Percentiles rank a stretch among this genome's conserved stretches.
These are phyloP conservation scores for Nothophoma quercina DNA, from an alignment of 2,329 filamentous ascomycete genomes.

Conservation along the genomic window DNA sequence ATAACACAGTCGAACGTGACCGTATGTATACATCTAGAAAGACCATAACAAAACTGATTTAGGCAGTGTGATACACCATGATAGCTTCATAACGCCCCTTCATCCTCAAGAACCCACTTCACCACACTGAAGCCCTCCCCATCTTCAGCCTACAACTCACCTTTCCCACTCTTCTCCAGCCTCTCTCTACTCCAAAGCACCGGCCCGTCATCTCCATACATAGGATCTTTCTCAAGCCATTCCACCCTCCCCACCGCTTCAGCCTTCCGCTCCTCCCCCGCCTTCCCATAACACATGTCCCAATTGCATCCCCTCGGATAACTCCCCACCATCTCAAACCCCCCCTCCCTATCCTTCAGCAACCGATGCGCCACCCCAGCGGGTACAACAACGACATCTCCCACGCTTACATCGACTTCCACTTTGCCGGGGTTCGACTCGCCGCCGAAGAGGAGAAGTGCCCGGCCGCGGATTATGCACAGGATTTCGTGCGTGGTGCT, in stretches of 20 bases:
- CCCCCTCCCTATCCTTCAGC: constrained; percentile 62
- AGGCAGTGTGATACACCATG: too few relatives aligned
- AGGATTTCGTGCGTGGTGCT: constrained; percentile 73
- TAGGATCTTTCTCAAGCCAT: constrained; percentile 68
- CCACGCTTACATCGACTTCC: constrained; percentile 63
- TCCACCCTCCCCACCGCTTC: constrained; percentile 57
- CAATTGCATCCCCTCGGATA: constrained; percentile 67
- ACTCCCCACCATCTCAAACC: constrained; percentile 72
- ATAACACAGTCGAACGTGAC: too few relatives aligned
- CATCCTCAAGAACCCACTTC: too few relatives aligned
- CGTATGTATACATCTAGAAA: too few relatives aligned
- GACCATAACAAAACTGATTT: too few relatives aligned
- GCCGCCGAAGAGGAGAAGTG: constrained; percentile 71
- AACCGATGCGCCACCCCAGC: constrained; percentile 71
- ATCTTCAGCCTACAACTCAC: background rate
- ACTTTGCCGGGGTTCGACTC: constrained; percentile 66
- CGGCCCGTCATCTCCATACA: constrained; percentile 48
- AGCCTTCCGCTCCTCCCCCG: constrained; percentile 63
- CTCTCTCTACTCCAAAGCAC: constrained; percentile 32
- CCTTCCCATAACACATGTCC: constrained; percentile 74
- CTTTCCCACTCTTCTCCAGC: constrained; percentile 17
- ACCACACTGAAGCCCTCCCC: too few relatives aligned
- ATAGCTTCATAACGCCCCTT: too few relatives aligned
- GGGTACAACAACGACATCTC: constrained; percentile 71
- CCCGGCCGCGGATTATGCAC: constrained; percentile 64